Conservation (phyloP, 1,139 yeast species). For the Lodderomyces parapsilosis region DNA sequence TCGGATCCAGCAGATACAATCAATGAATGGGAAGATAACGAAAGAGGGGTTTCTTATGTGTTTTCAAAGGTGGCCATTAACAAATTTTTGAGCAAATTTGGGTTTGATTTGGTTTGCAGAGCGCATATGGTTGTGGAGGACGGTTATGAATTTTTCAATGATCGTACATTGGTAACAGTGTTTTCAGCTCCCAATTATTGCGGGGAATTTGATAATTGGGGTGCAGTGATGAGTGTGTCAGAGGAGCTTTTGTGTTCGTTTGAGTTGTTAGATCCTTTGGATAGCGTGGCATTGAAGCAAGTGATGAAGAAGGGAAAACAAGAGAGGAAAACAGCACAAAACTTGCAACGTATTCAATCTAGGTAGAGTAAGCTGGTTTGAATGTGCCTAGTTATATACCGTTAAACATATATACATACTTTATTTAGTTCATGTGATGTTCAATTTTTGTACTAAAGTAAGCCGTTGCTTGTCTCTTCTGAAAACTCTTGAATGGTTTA, state of each 20-base stretch:
- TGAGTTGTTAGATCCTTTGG: slow-evolving; percentile 90
- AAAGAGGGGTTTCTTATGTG: slow-evolving; percentile 96
- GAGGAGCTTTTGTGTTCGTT: slow-evolving; percentile 90
- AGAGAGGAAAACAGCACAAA: slow-evolving; percentile 63
- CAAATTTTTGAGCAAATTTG: slow-evolving; percentile 82
- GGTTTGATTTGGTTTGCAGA: slow-evolving; percentile 91
- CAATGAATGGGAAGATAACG: slow-evolving; percentile 98
- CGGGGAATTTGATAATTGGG: slow-evolving; percentile 99
- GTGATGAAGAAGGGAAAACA: slow-evolving; percentile 87
- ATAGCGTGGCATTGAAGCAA: slow-evolving; percentile 87
- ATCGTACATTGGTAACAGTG: slow-evolving; percentile 88
- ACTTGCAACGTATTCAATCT: slow-evolving; percentile 10
- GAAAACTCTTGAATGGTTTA: too few relatives aligned
- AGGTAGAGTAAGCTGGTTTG: slow-evolving; percentile 1
- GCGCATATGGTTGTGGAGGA: slow-evolving; percentile 99
- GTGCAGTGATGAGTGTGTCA: slow-evolving; percentile 96
- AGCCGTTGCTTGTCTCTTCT: too few relatives aligned
- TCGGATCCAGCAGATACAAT: slow-evolving; percentile 94
- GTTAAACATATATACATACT: not conserved
- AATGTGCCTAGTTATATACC: not conserved
- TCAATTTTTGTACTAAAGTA: not conserved
- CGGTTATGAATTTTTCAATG: slow-evolving; percentile 96
- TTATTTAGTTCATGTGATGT: slow-evolving; percentile 1
- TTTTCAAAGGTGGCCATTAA: slow-evolving; percentile 90
- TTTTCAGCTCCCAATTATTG: slow-evolving; percentile 97